phyloP scores from a whole-genome alignment of 345 rosid species.

The Leavenworthia alabamica region DNA sequence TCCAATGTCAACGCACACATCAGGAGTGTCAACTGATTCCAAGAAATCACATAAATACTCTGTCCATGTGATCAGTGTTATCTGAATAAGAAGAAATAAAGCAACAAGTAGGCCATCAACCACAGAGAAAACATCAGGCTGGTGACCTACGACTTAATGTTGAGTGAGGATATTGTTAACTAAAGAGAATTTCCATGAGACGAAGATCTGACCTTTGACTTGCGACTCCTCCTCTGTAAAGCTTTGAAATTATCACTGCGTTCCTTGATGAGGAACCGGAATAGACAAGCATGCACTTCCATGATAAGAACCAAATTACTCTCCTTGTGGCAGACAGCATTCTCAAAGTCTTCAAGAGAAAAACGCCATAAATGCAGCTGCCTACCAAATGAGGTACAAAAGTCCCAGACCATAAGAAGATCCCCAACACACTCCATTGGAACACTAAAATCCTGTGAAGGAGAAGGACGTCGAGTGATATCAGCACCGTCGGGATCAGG shows the following conservation, averaged over 20 bases:
- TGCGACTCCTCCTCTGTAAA: constrained; percentile 45
- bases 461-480: constrained; percentile 65
- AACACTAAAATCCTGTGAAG: constrained; percentile 70
- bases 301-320: constrained; percentile 68
- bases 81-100: constrained; percentile 45
- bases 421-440: constrained; percentile 73
- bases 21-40: constrained; percentile 50
- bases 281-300: constrained; percentile 79
- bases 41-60: constrained; percentile 85
- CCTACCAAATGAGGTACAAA: constrained; percentile 76
- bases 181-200: constrained; percentile 5
- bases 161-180: constrained; percentile 9
- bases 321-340: constrained; percentile 83
- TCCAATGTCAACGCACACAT: constrained; percentile 38
- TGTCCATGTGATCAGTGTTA: constrained; percentile 72
- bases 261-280: constrained; percentile 57
- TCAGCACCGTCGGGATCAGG: constrained; percentile 54
- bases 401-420: constrained; percentile 95
- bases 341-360: constrained; percentile 89
- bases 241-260: constrained; percentile 38
- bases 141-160: neutral
- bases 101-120: constrained; percentile 15
- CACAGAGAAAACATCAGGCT: constrained; percentile 2
- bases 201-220: constrained; percentile 47
- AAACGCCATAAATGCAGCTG: constrained; percentile 66